Percentiles rank a stretch among this genome's conserved stretches.
Evolutionary conservation across 2,329 filamentous ascomycete species (phyloP).

Genomic region (Hypomyces rosellus): DNA sequence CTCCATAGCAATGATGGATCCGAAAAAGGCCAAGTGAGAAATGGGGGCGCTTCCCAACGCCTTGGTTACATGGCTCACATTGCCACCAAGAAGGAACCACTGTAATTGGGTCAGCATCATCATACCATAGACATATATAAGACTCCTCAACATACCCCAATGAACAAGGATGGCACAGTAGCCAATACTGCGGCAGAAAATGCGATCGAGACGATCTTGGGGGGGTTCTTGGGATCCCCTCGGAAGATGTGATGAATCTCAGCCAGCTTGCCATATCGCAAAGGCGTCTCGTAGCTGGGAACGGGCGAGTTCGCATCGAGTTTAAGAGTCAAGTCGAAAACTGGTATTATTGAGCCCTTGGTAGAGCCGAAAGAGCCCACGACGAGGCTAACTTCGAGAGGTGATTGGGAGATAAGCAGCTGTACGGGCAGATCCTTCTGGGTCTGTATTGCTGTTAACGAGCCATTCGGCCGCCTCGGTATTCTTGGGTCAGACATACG

Average conservation of each 20-base stretch:
- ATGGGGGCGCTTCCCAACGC: constrained; percentile 72
- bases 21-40: constrained; percentile 78
- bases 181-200: constrained; percentile 70
- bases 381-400: constrained; percentile 73
- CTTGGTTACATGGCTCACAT: constrained; percentile 68
- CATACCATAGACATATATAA: no score
- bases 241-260: constrained; percentile 93
- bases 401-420: constrained; percentile 60
- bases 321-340: constrained; percentile 67
- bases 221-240: constrained; percentile 70
- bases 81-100: constrained; percentile 81
- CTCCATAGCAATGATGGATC: constrained; percentile 82
- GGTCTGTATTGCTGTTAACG: constrained; percentile 48
- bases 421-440: constrained; percentile 85
- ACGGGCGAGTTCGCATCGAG: constrained; percentile 56
- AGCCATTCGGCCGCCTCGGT: not conserved
- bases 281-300: constrained; percentile 56
- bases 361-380: constrained; percentile 81
- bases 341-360: constrained; percentile 57
- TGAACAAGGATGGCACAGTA: constrained; percentile 66
- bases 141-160: constrained; percentile 43
- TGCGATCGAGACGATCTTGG: constrained; percentile 68
- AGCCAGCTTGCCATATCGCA: constrained; percentile 76
- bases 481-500: constrained; percentile 46
- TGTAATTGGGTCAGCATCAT: constrained; percentile 30